Evolutionary conservation across 2,329 filamentous ascomycete species (phyloP), one percentile per base, ranked within the genome.

Genomic region (Xylariaceae sp.): DNA sequence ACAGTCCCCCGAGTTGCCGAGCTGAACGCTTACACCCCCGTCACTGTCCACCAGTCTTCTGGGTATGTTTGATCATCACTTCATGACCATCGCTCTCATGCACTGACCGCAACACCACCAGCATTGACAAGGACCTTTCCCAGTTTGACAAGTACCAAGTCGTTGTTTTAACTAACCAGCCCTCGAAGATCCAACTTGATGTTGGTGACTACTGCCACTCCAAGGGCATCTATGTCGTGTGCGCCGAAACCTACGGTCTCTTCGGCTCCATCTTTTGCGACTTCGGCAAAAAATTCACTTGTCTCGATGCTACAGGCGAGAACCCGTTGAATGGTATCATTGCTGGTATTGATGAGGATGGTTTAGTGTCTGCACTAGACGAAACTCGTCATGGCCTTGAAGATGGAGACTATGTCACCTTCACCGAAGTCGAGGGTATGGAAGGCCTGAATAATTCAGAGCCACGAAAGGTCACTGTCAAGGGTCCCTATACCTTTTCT

Each of bases 221-320:
- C 48, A 95, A 97, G 65, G 86, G 87, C 49, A 96, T 98, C 54
- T 96, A 88, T 63, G 70, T 98, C 30, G 83, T 95, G 37, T 79
- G 89, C 42, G 81, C 88, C 6, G 90, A 96, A 60, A 95, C 87
- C 0, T 96, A 88, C 57, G 93, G 93, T 51, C 77, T 98, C 24
- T 98, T 98, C 61, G 93, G 93, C 38, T 87, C 85, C 51, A 86
- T 98, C 53, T 98, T 98, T 71, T 96, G 90, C 58, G 93, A 98
- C 61, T 98, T 98, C 61, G 93, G 93, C 53, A 82, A 91, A 59
- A 87, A 93, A 57, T 98, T 98, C 65, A 89, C 87, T 4, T 81
- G 93, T 41, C 83, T 89, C 50, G 93, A 98, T 60, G 72, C 89
- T 3, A 97, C 87, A 12, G 93, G 93, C 55, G 93, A 98, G 69